These are phyloP conservation scores for Saururus chinensis DNA, from an alignment of 164 flowering plant genomes.

Conservation along the genomic window DNA sequence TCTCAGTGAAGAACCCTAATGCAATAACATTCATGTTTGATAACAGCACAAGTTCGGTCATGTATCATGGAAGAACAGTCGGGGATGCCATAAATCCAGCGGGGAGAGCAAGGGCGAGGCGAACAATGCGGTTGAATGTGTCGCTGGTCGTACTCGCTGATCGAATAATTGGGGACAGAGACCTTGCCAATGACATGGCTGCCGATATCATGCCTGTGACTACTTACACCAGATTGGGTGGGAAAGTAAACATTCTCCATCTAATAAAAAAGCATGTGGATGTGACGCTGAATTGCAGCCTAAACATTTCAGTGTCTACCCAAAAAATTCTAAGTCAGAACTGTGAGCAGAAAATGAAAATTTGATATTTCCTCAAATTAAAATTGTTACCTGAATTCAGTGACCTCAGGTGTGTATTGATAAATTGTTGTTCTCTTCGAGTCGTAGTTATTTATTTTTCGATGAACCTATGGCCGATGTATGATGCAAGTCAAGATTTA, in stretches of 20 bases:
- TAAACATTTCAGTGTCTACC: slow-evolving; percentile 24
- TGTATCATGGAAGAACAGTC: slow-evolving; percentile 25
- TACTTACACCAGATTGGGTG: slow-evolving; percentile 33
- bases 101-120: slow-evolving; percentile 34
- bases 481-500: too few relatives aligned
- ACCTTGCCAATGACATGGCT: slow-evolving; percentile 11
- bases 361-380: slow-evolving; percentile 7
- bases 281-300: slow-evolving; percentile 43
- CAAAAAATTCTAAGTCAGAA: slow-evolving; percentile 28
- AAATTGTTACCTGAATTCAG: too few relatives aligned
- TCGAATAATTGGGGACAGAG: slow-evolving; percentile 15
- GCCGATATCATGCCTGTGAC: slow-evolving; percentile 25
- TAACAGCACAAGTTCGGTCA: slow-evolving; percentile 36
- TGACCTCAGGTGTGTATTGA: too few relatives aligned
- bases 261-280: slow-evolving; percentile 29
- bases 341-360: slow-evolving; percentile 35
- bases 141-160: slow-evolving; percentile 33
- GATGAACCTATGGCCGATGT: too few relatives aligned
- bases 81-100: slow-evolving; percentile 43
- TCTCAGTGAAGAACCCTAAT: slow-evolving; percentile 56
- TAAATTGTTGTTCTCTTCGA: too few relatives aligned
- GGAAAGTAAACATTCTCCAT: slow-evolving; percentile 32
- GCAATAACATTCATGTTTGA: slow-evolving; percentile 37
- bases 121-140: slow-evolving; percentile 39
- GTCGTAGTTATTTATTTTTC: too few relatives aligned